Evolutionary conservation across 306 rosid species (phyloP), one percentile per base, ranked within the genome.

Genomic region (Lotus japonicus): DNA sequence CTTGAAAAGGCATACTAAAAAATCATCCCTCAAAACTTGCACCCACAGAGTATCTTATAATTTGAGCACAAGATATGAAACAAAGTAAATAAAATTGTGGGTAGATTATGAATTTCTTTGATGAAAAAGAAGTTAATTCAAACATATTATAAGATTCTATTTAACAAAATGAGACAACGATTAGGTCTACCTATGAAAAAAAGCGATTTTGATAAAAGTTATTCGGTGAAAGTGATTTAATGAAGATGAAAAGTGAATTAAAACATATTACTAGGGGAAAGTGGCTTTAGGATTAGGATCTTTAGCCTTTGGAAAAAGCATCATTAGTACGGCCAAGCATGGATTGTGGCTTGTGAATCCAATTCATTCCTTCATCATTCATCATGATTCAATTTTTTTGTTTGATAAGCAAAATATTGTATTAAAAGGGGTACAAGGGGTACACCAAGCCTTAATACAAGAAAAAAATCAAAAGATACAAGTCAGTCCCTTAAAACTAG

Each of bases 371-470:
- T 74, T 57, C 8, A 58, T 75, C 58, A 68, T 41, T 14, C 17
- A 50, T 43, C 21, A 53, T 68, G 44, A 69, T 68, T 60, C 15
- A 53, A 44, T 66, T 59, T n/a, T n/a, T n/a, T n/a, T n/a, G n/a
- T n/a, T n/a, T n/a, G n/a, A n/a, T n/a, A n/a, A n/a, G n/a, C n/a
- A n/a, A n/a, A n/a, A n/a, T n/a, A n/a, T n/a, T n/a, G n/a, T n/a
- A n/a, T n/a, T n/a, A n/a, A n/a, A n/a, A n/a, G n/a, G n/a, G n/a
- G n/a, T n/a, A n/a, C n/a, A n/a, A n/a, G n/a, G n/a, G n/a, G n/a
- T n/a, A n/a, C n/a, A n/a, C n/a, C n/a, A n/a, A n/a, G n/a, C n/a
- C n/a, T n/a, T n/a, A n/a, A n/a, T n/a, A n/a, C n/a, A n/a, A n/a
- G n/a, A n/a, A n/a, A n/a, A n/a, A n/a, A n/a, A n/a, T n/a, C n/a